phyloP scores from a whole-genome alignment of 2,329 filamentous ascomycete species.

The Fusarium algeriense region DNA sequence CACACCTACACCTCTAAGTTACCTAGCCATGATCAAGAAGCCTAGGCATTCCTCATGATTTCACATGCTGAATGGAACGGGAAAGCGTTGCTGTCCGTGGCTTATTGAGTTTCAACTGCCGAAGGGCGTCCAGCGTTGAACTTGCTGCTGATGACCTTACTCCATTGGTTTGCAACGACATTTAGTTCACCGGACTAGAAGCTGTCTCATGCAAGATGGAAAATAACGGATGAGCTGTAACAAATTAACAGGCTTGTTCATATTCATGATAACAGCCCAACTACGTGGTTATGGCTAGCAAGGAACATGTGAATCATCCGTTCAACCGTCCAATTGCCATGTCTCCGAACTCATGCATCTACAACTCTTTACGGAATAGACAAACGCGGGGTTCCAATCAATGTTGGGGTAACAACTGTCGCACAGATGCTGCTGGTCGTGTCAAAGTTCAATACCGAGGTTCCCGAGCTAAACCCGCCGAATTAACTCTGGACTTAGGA shows the following conservation, averaged over 20 bases:
- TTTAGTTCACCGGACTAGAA: not conserved
- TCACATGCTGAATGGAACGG: not conserved
- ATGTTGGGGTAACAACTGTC: not conserved
- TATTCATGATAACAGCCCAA: not conserved
- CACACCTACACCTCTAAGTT: not conserved
- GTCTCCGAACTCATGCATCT: constrained; percentile 6
- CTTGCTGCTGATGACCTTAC: not conserved
- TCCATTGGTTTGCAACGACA: not conserved
- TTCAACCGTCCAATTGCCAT: not conserved
- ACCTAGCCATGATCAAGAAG: not conserved
- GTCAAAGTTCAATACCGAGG: constrained; percentile 12
- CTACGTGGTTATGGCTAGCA: not conserved
- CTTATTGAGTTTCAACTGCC: not conserved
- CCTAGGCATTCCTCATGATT: not conserved
- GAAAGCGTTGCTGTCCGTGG: not conserved
- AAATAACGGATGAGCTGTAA: not conserved
- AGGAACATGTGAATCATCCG: constrained; percentile 17
- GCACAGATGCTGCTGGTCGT: not conserved
- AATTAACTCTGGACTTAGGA: not conserved
- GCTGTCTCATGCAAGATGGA: not conserved
- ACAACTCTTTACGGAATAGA: not conserved
- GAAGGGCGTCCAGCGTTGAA: not conserved
- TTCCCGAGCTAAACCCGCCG: constrained; percentile 24
- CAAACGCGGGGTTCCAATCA: constrained; percentile 19
- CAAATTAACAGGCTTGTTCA: rapidly evolving